Evolutionary conservation across 441 rosid species (phyloP), one percentile per base, ranked within the genome.

Genomic region (Melastoma candidum): DNA sequence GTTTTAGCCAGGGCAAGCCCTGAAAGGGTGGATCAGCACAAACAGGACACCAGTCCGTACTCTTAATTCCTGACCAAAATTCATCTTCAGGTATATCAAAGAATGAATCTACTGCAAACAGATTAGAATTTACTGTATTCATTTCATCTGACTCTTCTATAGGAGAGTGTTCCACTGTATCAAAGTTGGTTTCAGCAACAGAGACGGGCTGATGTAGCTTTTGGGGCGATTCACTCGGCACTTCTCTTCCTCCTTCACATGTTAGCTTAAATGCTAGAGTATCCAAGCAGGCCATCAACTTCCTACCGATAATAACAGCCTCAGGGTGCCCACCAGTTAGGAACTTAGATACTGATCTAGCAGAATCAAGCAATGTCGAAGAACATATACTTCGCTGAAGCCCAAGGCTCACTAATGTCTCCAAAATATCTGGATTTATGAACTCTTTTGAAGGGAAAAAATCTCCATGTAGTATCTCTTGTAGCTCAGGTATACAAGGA

Each of bases 1-100:
- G 74, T 64, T 79, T 81, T 60, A 88, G 72, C 97, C 98, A 93
- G 56, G 98, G 98, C 54, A 93, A 60, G 64, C 90, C 96, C 66
- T 70, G 63, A 12, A 82, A 26, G 41, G 95, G 98, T 60, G 98
- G 90, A 57, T 83, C 72, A 43, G 68, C 65, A 65, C 76, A 77
- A 66, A 84, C 67, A 65, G 97, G 98, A 72, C 98, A 93, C 95
- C 97, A 93, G 53, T 84, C 57, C 59, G 86, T 82, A 64, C 74
- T 66, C 80, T 77, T 86, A 61, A 93, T 58, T 70, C 86, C 95
- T 67, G 76, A 72, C 98, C 98, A 93, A 75, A 93, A 93, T 14
- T 77, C 84, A 63, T 82, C 88, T 72, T 81, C 96, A 44, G 76
- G 68, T 72, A 66, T 72, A 67, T 77, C 82, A 63, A 78, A 71